These are phyloP conservation scores for Odontarrhena argentea DNA, from an alignment of 345 rosid species.

Conservation along the genomic window DNA sequence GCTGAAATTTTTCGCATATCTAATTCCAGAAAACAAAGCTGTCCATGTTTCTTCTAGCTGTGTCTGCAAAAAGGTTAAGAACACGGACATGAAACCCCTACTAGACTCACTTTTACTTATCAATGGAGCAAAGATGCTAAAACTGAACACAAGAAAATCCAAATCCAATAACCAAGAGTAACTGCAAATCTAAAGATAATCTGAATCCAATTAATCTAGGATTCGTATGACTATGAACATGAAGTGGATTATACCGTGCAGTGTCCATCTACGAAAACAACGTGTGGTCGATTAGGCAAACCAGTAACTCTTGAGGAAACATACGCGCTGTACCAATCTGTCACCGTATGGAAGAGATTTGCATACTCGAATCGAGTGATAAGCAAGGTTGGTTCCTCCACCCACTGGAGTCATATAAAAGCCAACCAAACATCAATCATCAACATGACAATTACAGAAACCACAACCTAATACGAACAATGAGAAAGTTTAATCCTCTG, in stretches of 20 bases:
- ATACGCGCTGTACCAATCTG: slow-evolving; percentile 95
- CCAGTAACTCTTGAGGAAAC: slow-evolving; percentile 84
- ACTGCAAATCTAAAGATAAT: background rate
- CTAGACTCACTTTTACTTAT: background rate
- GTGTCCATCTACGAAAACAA: slow-evolving; percentile 90
- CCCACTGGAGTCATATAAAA: slow-evolving; percentile 59
- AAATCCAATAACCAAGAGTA: slow-evolving; percentile 7
- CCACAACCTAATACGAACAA: too few relatives aligned
- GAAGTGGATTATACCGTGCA: slow-evolving; percentile 55
- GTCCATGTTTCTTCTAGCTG: slow-evolving; percentile 89
- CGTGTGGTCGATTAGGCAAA: slow-evolving; percentile 77
- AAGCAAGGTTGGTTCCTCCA: slow-evolving; percentile 83
- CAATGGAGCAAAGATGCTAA: background rate
- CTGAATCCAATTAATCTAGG: background rate
- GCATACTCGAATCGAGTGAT: slow-evolving; percentile 87
- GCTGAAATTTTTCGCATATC: slow-evolving; percentile 73
- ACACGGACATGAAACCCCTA: slow-evolving; percentile 15
- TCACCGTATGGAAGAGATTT: slow-evolving; percentile 83
- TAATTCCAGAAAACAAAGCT: slow-evolving; percentile 75
- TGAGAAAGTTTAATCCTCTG: background rate
- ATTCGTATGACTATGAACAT: slow-evolving; percentile 8
- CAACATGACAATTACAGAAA: slow-evolving; percentile 33
- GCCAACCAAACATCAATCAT: slow-evolving; percentile 24
- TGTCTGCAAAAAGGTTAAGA: slow-evolving; percentile 52
- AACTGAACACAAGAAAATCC: background rate